These are phyloP conservation scores for Nevesoporus exiguus DNA, from an alignment of 768 basidiomycete genomes.

Conservation along the genomic window DNA sequence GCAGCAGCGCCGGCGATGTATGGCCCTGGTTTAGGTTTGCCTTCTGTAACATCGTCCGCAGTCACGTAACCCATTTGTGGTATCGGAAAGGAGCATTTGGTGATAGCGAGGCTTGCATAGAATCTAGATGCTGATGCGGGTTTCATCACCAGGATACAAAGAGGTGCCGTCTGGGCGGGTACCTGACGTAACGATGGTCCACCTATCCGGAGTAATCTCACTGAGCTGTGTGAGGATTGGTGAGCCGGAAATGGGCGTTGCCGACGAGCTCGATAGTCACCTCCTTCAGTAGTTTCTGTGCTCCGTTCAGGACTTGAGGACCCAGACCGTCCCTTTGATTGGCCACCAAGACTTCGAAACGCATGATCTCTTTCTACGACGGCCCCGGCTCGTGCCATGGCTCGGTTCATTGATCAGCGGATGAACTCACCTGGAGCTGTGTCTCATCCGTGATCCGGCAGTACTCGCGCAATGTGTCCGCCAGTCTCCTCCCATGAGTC, in stretches of 20 bases:
- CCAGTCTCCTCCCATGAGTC: constrained; percentile 73
- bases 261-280: constrained; percentile 31
- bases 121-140: constrained; percentile 58
- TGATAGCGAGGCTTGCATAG: constrained; percentile 66
- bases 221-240: constrained; percentile 17
- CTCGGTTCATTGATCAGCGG: background rate
- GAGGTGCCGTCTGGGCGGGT: background rate
- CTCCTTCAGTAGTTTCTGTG: constrained; percentile 49
- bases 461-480: constrained; percentile 70
- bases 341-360: constrained; percentile 78
- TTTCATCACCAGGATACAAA: background rate
- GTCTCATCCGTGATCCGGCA: constrained; percentile 59
- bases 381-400: background rate
- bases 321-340: constrained; percentile 40
- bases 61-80: constrained; percentile 66
- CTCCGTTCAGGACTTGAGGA: constrained; percentile 66
- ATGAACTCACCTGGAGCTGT: constrained; percentile 49
- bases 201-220: constrained; percentile 35
- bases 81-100: constrained; percentile 55
- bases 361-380: constrained; percentile 58
- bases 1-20: constrained; percentile 70
- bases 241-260: background rate
- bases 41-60: constrained; percentile 57
- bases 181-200: constrained; percentile 87
- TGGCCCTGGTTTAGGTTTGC: constrained; percentile 88